Evolutionary conservation across 1,284 basidiomycete genomes (phyloP), one percentile per base, ranked within the genome.

Genomic region (Golubevia sp.): DNA sequence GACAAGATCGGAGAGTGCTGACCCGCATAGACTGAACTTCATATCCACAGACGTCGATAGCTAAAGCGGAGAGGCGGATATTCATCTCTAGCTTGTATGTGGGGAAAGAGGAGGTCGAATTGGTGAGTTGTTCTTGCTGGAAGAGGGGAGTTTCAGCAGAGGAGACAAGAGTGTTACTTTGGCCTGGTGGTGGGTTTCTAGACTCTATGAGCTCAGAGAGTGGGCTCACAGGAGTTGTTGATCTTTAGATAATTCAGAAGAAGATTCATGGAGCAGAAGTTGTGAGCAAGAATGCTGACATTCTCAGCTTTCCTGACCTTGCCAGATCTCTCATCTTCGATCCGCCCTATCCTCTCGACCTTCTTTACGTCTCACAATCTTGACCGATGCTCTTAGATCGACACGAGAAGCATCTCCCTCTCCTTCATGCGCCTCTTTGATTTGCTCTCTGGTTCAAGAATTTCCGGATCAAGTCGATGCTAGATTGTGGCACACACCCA

Each of bases 301-400:
- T n/a, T n/a, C 67, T 23, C 50, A 27, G 13, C 24, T 15, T 15
- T 49, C 48, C 24, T 11, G 20, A 48, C 38, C 52, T 34, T n/a
- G 24, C 24, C 23, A 63, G 61, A 58, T 62, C n/a, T 60, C 64
- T 5, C 62, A 63, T 34, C 59, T 81, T 1, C 63, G 64, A 4
- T 38, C 49, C 1, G 70, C 76, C 3, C 63, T 83, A 1, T 21
- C 24, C 7, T 54, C 83, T 1, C 91, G 90, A 63, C 88, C 88
- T 0, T 71, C 86, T 2, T 86, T 99, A 1, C 87, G 89, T 25
- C 85, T 96, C 15, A 86, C 91, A 55, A 85, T 99, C 59, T 87
- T 92, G 48, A 88, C 96, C 64, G 97, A 99, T 85, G 88, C 92
- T 64, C 92, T 97, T 77, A 90, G 96, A 49, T 92, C 93, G 0